phyloP scores from a whole-genome alignment of 306 rosid genomes.

The Glycine latifolia region DNA sequence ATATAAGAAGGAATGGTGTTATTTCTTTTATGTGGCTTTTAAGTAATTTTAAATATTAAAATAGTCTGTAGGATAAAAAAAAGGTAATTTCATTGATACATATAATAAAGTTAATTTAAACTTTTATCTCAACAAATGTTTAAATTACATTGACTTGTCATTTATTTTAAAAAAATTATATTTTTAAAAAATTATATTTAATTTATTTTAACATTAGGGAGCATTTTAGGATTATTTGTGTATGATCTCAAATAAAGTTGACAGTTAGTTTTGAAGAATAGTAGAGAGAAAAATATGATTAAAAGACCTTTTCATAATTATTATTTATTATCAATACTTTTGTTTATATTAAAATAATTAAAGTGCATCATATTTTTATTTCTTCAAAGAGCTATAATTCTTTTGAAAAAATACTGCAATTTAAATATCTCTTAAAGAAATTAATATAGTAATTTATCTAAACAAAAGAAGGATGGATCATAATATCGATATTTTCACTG shows the following conservation, averaged over 20 bases:
- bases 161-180: too few relatives aligned
- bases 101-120: background rate
- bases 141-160: too few relatives aligned
- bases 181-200: background rate
- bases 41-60: background rate
- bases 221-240: background rate
- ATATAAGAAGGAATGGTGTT: background rate
- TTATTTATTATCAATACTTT: background rate
- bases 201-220: background rate
- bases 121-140: background rate
- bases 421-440: background rate
- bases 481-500: background rate
- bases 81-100: background rate
- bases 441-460: background rate
- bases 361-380: background rate
- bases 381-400: background rate
- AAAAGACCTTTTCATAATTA: background rate
- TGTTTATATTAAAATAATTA: background rate
- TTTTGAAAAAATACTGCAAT: background rate
- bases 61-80: background rate
- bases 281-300: background rate
- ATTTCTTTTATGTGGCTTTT: background rate
- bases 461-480: background rate
- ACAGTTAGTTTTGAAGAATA: background rate
- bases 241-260: background rate